Base-by-base conservation (phyloP, 345 rosid genomes). In the Eucalyptus melliodora region DNA sequence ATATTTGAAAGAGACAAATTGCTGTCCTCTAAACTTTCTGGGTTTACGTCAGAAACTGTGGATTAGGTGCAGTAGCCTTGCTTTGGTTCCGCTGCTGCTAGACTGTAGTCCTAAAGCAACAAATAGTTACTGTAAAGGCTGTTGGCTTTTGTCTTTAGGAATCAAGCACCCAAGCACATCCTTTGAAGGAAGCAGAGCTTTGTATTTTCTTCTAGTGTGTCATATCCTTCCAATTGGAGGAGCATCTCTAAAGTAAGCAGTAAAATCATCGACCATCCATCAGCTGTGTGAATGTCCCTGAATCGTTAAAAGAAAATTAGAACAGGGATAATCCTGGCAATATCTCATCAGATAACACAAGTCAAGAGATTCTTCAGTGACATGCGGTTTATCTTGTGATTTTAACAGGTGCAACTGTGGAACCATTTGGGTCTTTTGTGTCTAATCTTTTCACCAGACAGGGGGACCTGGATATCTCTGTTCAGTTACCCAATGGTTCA, bases 401-500 rank as follows among this genome's bases (percentile, higher is more conserved):
- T 69, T 87, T 83, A 90, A 87, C 94, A 97, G 99, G 98, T 92
- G 98, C 99, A 89, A 95, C 95, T 47, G 95, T 96, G 91, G 95
- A 96, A 91, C 97, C 99, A 59, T 97, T 94, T 93, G 99, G 99
- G 88, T 97, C 99, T 15, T 96, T 96, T 91, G 95, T 96, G 62
- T 96, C 99, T 40, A 94, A 96, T 92, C 98, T 96, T 91, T 96
- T 97, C 92, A 91, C 96, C 27, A 90, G 94, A 55, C 90, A 95
- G 93, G 98, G 98, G 90, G 99, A 97, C 91, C 91, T 97, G 91
- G 99, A 97, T 92, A 92, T 97, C 89, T 95, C 99, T 81, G 88
- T 97, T 50, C 93, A 95, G 69, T 91, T 97, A 80, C 87, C 91
- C 83, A 92, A 92, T 51, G 94, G 95, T 82, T 88, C 97, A 12